Conservation (phyloP, 768 basidiomycete genomes). For the Suillus cothurnatus region DNA sequence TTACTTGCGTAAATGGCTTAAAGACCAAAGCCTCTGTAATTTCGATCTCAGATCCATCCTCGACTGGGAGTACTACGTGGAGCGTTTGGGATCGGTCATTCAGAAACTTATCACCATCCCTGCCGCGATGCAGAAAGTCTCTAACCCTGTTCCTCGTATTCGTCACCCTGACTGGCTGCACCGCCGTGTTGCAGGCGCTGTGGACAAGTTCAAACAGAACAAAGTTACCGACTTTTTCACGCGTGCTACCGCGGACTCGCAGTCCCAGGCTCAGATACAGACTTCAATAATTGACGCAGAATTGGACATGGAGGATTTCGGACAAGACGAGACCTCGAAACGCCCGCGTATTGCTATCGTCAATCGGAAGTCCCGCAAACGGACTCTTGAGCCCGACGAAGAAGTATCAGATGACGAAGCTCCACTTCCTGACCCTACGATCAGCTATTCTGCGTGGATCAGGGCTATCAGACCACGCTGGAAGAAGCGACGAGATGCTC, state of each 20-base stretch:
- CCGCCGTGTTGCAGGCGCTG: slow-evolving; percentile 81
- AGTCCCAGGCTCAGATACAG: slow-evolving; percentile 18
- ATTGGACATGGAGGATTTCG: slow-evolving; percentile 70
- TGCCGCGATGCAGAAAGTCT: slow-evolving; percentile 95
- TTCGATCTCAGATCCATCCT: slow-evolving; percentile 94
- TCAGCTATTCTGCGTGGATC: slow-evolving; percentile 77
- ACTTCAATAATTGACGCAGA: slow-evolving; percentile 14
- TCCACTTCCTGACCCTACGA: slow-evolving; percentile 63
- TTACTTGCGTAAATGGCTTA: slow-evolving; percentile 96
- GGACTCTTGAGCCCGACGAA: slow-evolving; percentile 45
- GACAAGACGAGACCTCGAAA: slow-evolving; percentile 19
- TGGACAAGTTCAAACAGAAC: slow-evolving; percentile 98
- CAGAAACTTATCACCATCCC: slow-evolving; percentile 99
- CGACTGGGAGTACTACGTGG: slow-evolving; percentile 99
- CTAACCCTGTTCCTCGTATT: slow-evolving; percentile 95
- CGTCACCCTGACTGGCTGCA: slow-evolving; percentile 98
- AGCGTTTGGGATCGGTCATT: slow-evolving; percentile 95
- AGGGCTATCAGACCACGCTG: slow-evolving; percentile 76
- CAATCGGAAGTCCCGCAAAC: slow-evolving; percentile 48
- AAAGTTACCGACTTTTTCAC: slow-evolving; percentile 95
- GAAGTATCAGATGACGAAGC: slow-evolving; percentile 24
- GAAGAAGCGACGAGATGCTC: slow-evolving; percentile 59
- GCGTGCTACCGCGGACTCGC: slow-evolving; percentile 1
- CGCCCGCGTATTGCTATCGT: slow-evolving; percentile 55
- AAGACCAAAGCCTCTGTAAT: slow-evolving; percentile 81